These are phyloP conservation scores for Hypomyces perniciosus DNA, from an alignment of 2,329 filamentous ascomycete species.

Conservation along the genomic window DNA sequence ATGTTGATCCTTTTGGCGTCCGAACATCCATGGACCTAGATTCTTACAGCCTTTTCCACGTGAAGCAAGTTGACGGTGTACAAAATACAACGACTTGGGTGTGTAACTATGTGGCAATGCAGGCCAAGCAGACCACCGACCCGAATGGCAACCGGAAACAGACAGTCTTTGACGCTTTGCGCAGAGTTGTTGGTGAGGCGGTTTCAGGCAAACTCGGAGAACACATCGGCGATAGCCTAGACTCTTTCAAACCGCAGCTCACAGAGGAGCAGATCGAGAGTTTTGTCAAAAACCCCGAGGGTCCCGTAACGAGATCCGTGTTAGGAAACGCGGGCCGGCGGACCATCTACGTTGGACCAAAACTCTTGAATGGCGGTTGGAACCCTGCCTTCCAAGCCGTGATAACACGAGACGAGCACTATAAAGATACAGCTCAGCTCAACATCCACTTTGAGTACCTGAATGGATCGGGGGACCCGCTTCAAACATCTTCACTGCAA, in stretches of 20 bases:
- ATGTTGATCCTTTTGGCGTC: background rate
- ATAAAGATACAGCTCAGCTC: background rate
- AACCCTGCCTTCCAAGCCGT: background rate
- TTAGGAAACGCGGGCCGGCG: background rate
- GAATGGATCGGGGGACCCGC: background rate
- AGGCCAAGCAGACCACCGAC: constrained; percentile 7
- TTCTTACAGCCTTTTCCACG: background rate
- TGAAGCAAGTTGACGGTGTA: background rate
- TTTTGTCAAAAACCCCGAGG: background rate
- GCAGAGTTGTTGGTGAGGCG: background rate
- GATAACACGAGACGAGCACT: background rate
- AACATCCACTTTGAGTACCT: background rate
- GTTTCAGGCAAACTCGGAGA: constrained; percentile 1
- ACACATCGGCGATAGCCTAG: constrained; percentile 1
- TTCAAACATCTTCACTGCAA: background rate
- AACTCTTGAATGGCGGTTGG: background rate
- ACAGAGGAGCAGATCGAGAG: background rate
- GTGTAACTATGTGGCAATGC: constrained; percentile 8
- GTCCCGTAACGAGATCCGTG: no score
- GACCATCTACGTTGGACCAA: background rate
- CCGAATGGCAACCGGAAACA: constrained; percentile 8
- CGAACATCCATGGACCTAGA: background rate
- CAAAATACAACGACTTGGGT: background rate
- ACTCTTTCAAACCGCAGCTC: background rate
- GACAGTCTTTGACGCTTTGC: constrained; percentile 5